Evolutionary conservation across 768 basidiomycete genomes (phyloP).

Genomic region (Boletus reticulatus): DNA sequence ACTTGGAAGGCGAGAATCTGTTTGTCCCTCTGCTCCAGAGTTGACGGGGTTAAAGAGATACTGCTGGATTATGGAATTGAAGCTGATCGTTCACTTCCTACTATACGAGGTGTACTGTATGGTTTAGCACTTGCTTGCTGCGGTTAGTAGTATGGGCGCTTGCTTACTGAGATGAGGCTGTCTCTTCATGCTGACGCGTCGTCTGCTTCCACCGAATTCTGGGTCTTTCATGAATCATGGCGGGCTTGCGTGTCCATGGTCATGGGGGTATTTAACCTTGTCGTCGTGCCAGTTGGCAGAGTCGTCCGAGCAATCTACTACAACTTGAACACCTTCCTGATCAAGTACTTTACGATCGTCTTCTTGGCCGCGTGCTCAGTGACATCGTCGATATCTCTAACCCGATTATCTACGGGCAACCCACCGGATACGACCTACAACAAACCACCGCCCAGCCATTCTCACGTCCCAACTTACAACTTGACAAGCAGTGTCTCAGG

Average conservation of each 20-base stretch:
- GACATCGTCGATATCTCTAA: neutral
- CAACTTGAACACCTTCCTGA: constrained; percentile 21
- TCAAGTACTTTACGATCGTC: constrained; percentile 16
- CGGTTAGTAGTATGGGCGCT: neutral
- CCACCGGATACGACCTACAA: neutral
- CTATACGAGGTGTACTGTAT: neutral
- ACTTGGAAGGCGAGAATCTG: no score
- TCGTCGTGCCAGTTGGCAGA: neutral
- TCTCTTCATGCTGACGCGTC: constrained; percentile 13
- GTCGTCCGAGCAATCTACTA: neutral
- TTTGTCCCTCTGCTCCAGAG: no score
- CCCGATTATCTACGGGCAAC: constrained; percentile 2
- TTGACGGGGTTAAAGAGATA: no score
- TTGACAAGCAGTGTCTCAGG: no score
- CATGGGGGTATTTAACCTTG: constrained; percentile 13
- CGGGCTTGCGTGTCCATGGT: constrained; percentile 17
- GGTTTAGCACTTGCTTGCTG: constrained; percentile 5
- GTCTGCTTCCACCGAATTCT: constrained; percentile 20
- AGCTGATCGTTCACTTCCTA: no score
- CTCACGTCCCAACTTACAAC: no score
- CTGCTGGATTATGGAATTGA: no score
- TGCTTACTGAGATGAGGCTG: constrained; percentile 12
- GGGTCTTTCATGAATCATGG: constrained; percentile 20
- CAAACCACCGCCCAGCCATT: neutral
- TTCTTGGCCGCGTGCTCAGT: neutral